Base-by-base conservation (phyloP, 306 rosid genomes). In the Ochetophila trinervis region DNA sequence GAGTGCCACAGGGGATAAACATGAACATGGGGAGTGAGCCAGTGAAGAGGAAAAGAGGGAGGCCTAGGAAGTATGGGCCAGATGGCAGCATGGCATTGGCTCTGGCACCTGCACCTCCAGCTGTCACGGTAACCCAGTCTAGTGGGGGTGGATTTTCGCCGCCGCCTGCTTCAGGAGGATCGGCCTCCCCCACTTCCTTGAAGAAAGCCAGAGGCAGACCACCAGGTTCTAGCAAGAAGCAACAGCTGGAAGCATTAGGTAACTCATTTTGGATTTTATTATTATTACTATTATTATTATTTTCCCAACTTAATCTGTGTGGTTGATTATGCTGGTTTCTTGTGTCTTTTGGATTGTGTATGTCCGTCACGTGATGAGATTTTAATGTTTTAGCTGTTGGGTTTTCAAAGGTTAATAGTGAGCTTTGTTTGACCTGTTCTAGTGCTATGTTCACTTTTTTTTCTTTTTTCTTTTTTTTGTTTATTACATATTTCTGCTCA, bases 141-240 rank as follows among this genome's bases (percentile, higher is more conserved):
- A 62, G 67, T 35, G 87, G 80, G 3, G 82, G 73, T 4, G 59
- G 66, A 2, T 67, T 76, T 32, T 79, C 84, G 37, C 65, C 87
- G 62, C 72, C 83, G 7, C 64, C 75, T 23, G 32, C 70, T 19
- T 14, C 74, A 2, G 83, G 73, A 36, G 77, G 73, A 36, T 21
- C 81, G 0, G 76, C 79, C 4, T 64, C 88, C 0, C 71, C 82
- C 12, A 44, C 66, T 37, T 36, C 91, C 37, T 34, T 27, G 44
- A 90, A 88, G 82, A 86, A 83, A 73, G 54, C 73, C 30, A 79
- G 94, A 74, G 95, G 95, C 65, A 85, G 95, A 40, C 91, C 97
- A 19, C 87, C 78, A 0, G 92, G 95, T 62, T 87, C 97, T 17
- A 20, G 62, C 70, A 87, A 84, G 58, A 90, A 87, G 67, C 80